These are phyloP conservation scores for Verticillium dahliae DNA, from an alignment of 2,329 filamentous ascomycete genomes.

Conservation along the genomic window DNA sequence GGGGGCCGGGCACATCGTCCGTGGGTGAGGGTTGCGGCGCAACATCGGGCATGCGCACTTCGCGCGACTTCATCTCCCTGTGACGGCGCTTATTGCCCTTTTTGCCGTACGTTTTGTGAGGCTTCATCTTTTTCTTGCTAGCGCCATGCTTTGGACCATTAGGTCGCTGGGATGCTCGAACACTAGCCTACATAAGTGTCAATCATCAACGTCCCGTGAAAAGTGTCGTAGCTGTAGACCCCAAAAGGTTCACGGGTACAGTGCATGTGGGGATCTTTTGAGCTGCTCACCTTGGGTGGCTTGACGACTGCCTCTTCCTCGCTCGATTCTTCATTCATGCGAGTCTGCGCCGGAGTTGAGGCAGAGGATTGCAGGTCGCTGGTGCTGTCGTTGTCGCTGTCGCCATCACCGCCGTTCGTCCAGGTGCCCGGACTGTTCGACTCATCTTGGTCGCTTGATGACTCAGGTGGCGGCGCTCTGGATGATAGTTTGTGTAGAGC, in stretches of 20 bases:
- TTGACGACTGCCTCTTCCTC: conserved; percentile 41
- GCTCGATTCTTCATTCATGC: conserved; percentile 54
- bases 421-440: conserved; percentile 38
- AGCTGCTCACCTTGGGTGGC: conserved; percentile 24
- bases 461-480: conserved; percentile 36
- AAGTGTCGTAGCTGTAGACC: too few relatives aligned
- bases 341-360: conserved; percentile 28
- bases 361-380: conserved; percentile 19
- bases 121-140: conserved; percentile 42
- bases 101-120: conserved; percentile 38
- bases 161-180: not conserved
- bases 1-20: conserved; percentile 36
- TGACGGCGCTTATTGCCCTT: conserved; percentile 41
- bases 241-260: too few relatives aligned
- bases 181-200: not conserved
- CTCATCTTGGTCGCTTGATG: conserved; percentile 34
- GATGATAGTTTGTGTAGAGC: conserved; percentile 39
- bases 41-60: conserved; percentile 23
- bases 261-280: too few relatives aligned
- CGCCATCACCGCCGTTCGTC: conserved; percentile 39
- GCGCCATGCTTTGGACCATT: conserved; percentile 9
- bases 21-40: conserved; percentile 10
- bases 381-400: conserved; percentile 45
- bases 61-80: conserved; percentile 30
- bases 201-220: not conserved